These are phyloP conservation scores for Kingdonia uniflora DNA, from an alignment of 164 flowering plant species.

Conservation along the genomic window DNA sequence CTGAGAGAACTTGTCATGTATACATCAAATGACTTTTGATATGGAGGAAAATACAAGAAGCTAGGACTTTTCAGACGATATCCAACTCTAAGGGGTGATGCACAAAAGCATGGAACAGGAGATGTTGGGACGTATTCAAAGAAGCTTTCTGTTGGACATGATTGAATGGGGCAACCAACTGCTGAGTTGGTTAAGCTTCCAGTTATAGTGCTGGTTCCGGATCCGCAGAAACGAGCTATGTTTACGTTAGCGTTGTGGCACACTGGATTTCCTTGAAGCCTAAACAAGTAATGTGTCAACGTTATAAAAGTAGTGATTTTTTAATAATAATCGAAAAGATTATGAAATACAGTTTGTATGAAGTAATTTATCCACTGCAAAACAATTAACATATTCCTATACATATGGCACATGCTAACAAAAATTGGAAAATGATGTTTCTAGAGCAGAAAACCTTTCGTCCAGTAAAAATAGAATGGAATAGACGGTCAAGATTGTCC, in stretches of 20 bases:
- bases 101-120: conserved; percentile 48
- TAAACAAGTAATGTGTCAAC: conserved; percentile 7
- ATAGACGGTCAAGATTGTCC: no score
- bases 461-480: no score
- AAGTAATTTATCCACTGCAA: no score
- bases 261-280: conserved; percentile 74
- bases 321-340: no score
- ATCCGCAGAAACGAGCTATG: conserved; percentile 34
- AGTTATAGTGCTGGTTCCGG: conserved; percentile 9
- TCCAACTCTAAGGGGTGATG: conserved; percentile 49
- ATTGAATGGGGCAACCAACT: conserved; percentile 22
- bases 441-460: no score
- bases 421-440: no score
- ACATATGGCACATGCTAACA: no score
- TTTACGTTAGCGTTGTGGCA: conserved; percentile 27
- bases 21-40: conserved; percentile 21
- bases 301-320: no score
- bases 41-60: conserved; percentile 49
- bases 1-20: conserved; percentile 30
- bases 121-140: conserved; percentile 44
- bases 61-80: conserved; percentile 64
- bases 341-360: no score
- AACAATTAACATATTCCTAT: no score
- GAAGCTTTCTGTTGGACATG: conserved; percentile 34
- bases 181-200: conserved; percentile 16